These are phyloP conservation scores for Akanthomyces dipterigenus DNA, from an alignment of 2,329 filamentous ascomycete genomes.

Conservation along the genomic window DNA sequence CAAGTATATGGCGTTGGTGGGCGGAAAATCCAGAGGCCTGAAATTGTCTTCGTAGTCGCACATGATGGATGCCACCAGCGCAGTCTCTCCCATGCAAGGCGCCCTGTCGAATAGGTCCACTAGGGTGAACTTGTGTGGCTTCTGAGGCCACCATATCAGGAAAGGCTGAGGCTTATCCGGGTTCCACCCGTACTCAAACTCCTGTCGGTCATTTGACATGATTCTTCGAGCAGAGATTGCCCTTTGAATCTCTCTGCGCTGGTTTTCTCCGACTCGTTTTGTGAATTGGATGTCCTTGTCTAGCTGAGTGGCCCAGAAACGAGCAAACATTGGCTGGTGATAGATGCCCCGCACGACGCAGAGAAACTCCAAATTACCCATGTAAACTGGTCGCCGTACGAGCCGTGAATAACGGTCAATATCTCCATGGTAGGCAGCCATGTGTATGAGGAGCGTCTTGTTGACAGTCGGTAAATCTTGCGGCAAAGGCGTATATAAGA, in stretches of 20 bases:
- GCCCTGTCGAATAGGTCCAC: background rate
- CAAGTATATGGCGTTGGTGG: background rate
- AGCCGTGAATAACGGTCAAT: slow-evolving; percentile 4
- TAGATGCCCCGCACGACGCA: slow-evolving; percentile 6
- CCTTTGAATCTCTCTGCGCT: background rate
- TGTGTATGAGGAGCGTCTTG: slow-evolving; percentile 3
- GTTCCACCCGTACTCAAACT: slow-evolving; percentile 1
- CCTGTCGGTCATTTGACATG: slow-evolving; percentile 7
- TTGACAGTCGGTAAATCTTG: slow-evolving; percentile 1
- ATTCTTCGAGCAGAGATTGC: slow-evolving; percentile 3
- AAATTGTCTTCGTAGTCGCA: slow-evolving; percentile 1
- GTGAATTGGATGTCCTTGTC: background rate
- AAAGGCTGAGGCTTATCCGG: background rate
- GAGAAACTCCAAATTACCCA: background rate
- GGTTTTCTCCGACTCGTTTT: background rate
- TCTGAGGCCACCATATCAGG: slow-evolving; percentile 3
- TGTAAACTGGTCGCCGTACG: background rate
- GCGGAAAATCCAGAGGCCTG: background rate
- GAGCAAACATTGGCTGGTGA: background rate
- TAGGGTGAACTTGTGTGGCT: background rate
- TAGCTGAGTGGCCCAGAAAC: background rate
- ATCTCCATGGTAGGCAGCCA: slow-evolving; percentile 6
- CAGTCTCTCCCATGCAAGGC: background rate
- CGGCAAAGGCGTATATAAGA: slow-evolving; percentile 1
- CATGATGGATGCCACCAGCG: slow-evolving; percentile 3